phyloP scores from a whole-genome alignment of 768 basidiomycete genomes.

The Trametes cubensis region DNA sequence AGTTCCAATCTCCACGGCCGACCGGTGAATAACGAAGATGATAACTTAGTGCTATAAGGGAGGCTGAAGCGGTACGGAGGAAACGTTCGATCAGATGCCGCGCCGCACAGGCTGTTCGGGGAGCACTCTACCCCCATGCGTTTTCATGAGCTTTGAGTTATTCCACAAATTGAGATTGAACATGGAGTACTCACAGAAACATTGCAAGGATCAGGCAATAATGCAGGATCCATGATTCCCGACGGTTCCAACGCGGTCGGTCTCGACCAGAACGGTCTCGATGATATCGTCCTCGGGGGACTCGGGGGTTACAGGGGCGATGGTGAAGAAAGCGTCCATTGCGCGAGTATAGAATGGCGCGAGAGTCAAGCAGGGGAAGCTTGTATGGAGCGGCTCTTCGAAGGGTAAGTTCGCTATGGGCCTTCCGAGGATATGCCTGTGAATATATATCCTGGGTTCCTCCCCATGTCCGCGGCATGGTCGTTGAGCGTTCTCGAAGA shows the following conservation, averaged over 20 bases:
- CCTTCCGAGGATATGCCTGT: neutral
- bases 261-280: conserved; percentile 18
- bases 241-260: conserved; percentile 6
- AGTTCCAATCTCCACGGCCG: neutral
- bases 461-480: neutral
- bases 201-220: conserved; percentile 8
- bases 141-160: neutral
- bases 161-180: neutral
- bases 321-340: conserved; percentile 27
- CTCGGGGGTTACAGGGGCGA: conserved; percentile 20
- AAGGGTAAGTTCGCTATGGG: neutral
- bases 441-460: neutral
- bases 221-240: conserved; percentile 2
- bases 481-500: neutral
- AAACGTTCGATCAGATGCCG: neutral
- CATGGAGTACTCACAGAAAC: neutral
- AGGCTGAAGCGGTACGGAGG: neutral
- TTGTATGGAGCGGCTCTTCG: neutral
- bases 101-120: neutral
- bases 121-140: too few species aligned
- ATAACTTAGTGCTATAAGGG: neutral
- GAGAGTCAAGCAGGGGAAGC: conserved; percentile 17
- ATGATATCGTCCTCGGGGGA: conserved; percentile 3
- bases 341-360: conserved; percentile 1
- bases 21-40: neutral